Evolutionary conservation across 371 early-diverging fungal species (phyloP), one percentile per base, ranked within the genome.

Genomic region (Zychaea mexicana): DNA sequence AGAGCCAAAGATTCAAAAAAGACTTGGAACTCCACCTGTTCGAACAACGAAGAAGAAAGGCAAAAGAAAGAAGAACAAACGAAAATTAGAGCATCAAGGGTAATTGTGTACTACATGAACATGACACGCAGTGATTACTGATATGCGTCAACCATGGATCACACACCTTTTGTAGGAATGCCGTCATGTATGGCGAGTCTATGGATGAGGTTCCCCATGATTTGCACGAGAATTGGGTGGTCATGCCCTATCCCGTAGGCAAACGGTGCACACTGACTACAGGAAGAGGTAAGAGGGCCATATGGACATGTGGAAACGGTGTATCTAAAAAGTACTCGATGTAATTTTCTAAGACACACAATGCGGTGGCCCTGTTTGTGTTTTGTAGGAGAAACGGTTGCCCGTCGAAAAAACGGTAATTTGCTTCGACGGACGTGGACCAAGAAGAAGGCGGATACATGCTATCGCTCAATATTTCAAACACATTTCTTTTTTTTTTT

Each of bases 221-320:
- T 60, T 76, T 86, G 24, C 66, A 71, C 15, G 66, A 70, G 24
- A 74, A 79, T 52, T 88, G 87, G 79, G 69, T 81, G 19, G 72
- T 79, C 31, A 73, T 86, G 36, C 71, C 84, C 3, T 82, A 85
- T 47, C 88, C 88, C 0, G 73, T 75, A 49, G 88, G 88, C 0
- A 86, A 86, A 54, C 77, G 88, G n/a, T 86, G 87, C 55, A 64
- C 86, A 33, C 79, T 88, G 0, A 83, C 81, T 22, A 77, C 86
- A 8, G 82, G 80, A 1, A 83, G 78, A 60, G 85, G 84, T 55
- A 77, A 69, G 62, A 12, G 9, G n/a, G n/a, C n/a, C n/a, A n/a
- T n/a, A n/a, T n/a, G n/a, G n/a, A n/a, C n/a, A n/a, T n/a, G n/a
- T n/a, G n/a, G n/a, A n/a, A n/a, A n/a, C n/a, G n/a, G n/a, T n/a